phyloP scores from a whole-genome alignment of 345 rosid species.

The Eucalyptus dawsonii region DNA sequence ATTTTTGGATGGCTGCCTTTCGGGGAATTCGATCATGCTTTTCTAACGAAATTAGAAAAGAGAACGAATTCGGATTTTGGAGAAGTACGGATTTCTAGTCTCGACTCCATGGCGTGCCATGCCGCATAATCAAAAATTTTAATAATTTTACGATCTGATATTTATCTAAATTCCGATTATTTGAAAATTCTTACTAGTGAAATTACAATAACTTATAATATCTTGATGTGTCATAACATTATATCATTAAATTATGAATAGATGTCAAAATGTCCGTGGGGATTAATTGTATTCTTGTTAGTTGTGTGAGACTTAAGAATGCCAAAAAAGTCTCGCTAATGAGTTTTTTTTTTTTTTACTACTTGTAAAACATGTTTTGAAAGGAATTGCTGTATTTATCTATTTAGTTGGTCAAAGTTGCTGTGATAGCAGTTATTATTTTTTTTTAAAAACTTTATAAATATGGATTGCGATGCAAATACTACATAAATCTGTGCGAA shows the following conservation, averaged over 20 bases:
- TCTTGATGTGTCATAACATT: fast-evolving
- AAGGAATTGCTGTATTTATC: not conserved
- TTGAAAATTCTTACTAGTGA: fast-evolving
- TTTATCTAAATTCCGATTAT: not conserved
- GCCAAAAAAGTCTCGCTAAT: fast-evolving
- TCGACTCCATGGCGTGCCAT: not conserved
- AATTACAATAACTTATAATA: fast-evolving
- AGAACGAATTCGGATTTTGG: not conserved
- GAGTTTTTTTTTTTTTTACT: not conserved
- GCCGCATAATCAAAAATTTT: not conserved
- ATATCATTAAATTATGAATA: not conserved
- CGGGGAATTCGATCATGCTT: not conserved
- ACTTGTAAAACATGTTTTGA: not conserved
- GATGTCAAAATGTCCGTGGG: fast-evolving
- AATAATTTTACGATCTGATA: fast-evolving
- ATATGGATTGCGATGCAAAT: not conserved
- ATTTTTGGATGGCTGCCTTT: not conserved
- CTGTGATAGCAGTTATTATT: not conserved
- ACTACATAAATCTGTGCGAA: fast-evolving
- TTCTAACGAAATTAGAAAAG: not conserved
- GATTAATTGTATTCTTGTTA: not conserved
- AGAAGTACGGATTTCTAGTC: not conserved
- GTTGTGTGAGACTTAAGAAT: fast-evolving
- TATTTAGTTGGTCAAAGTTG: not conserved
- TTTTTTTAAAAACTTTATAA: not conserved